Percentiles rank a stretch among this genome's conserved stretches.
phyloP scores from a whole-genome alignment of 495 filamentous ascomycete species.

The Penicillium argentinense region DNA sequence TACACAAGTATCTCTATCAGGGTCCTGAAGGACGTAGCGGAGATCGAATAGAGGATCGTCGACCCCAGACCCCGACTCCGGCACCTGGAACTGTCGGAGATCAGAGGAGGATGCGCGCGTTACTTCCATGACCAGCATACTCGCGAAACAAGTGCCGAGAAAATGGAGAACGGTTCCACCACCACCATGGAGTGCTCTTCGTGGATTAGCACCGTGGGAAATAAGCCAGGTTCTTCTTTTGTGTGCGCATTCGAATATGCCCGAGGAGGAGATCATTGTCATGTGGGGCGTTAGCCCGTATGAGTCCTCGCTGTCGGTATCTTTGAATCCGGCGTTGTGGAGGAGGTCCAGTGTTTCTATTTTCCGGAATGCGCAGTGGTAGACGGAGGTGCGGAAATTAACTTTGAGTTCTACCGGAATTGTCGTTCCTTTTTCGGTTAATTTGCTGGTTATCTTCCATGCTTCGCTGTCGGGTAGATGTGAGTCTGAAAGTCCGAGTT shows the following conservation, averaged over 20 bases:
- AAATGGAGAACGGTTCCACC: neutral
- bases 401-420: no score
- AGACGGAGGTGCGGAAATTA: neutral
- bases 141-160: neutral
- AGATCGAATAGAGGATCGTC: neutral
- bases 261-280: neutral
- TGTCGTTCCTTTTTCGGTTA: no score
- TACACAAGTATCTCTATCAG: neutral
- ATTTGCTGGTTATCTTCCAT: no score
- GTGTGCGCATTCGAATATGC: neutral
- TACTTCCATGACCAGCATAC: neutral
- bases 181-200: neutral
- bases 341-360: neutral
- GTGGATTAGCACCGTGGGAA: slow-evolving; percentile 1
- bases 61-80: neutral
- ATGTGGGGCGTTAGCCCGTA: slow-evolving; percentile 1
- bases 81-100: neutral
- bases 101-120: neutral
- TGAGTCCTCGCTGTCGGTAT: neutral
- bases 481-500: neutral
- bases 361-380: neutral
- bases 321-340: neutral
- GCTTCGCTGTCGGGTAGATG: no score
- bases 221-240: slow-evolving; percentile 1
- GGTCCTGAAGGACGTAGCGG: neutral